These are phyloP conservation scores for Blastobotrys arbuscula DNA, from an alignment of 1,139 yeast genomes.

Conservation along the genomic window DNA sequence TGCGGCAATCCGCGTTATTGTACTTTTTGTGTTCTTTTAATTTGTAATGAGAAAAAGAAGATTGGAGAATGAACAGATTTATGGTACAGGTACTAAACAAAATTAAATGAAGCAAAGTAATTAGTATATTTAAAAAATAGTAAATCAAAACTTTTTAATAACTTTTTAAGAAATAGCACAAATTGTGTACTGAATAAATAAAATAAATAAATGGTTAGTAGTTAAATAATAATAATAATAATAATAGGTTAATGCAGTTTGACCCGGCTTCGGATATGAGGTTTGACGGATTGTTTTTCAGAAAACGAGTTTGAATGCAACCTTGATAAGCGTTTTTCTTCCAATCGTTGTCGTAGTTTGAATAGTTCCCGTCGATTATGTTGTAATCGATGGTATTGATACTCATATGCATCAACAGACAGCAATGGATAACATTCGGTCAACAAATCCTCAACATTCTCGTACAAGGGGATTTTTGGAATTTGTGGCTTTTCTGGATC, in stretches of 20 bases:
- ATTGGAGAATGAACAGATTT: too few species aligned
- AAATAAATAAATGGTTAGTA: background rate
- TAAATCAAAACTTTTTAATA: background rate
- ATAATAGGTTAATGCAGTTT: background rate
- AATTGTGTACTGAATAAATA: background rate
- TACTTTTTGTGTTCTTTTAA: too few species aligned
- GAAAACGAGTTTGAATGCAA: background rate
- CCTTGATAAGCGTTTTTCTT: slow-evolving; percentile 4
- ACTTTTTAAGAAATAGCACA: too few species aligned
- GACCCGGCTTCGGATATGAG: slow-evolving; percentile 1
- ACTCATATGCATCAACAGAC: slow-evolving; percentile 18
- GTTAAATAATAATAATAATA: too few species aligned
- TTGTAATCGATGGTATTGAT: slow-evolving; percentile 23
- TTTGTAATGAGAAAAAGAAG: too few species aligned
- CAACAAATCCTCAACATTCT: slow-evolving; percentile 23
- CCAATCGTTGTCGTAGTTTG: slow-evolving; percentile 19
- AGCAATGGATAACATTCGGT: slow-evolving; percentile 22
- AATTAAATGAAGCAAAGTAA: too few species aligned
- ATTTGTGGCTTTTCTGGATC: slow-evolving; percentile 29
- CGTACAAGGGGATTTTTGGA: slow-evolving; percentile 25
- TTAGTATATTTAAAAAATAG: background rate
- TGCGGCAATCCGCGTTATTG: slow-evolving; percentile 1
- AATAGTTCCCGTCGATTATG: slow-evolving; percentile 24
- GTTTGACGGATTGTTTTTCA: background rate
- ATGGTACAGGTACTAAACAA: too few species aligned